A percentile compares a stretch with the other conserved stretches of the same genome.
These are phyloP conservation scores for Colletotrichum nymphaeae DNA, from an alignment of 2,329 filamentous ascomycete genomes.

Conservation along the genomic window DNA sequence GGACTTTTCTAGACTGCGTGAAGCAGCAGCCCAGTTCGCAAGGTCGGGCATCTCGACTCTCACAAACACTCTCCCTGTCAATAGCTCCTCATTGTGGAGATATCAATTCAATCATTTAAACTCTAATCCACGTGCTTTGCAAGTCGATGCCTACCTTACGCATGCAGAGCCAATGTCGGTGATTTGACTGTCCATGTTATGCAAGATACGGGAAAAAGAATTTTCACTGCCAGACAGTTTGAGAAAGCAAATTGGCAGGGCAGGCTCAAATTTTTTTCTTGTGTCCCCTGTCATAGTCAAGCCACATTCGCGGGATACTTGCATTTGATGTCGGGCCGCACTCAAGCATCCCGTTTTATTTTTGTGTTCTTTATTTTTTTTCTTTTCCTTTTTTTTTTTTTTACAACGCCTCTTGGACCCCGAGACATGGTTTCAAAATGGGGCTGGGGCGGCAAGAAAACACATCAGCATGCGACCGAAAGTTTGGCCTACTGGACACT, in stretches of 20 bases:
- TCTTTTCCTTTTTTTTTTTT: not conserved
- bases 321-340: constrained; percentile 15
- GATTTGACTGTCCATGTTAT: not conserved
- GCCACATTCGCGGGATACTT: constrained; percentile 1
- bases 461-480: not conserved
- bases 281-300: not conserved
- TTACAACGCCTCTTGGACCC: constrained; percentile 1
- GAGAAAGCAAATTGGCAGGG: not conserved
- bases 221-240: not conserved
- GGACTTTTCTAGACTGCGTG: constrained; percentile 19
- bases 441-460: constrained; percentile 10
- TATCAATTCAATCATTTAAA: constrained; percentile 28
- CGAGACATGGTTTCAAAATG: constrained; percentile 19
- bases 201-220: not conserved
- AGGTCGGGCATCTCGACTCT: not conserved
- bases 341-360: not conserved
- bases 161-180: not conserved
- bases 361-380: no score
- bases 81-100: constrained; percentile 1
- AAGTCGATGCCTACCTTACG: not conserved
- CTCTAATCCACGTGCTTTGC: not conserved
- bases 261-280: not conserved
- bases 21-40: not conserved
- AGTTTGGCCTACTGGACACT: not conserved
- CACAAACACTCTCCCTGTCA: not conserved